Evolutionary conservation across 1,284 basidiomycete genomes (phyloP), one percentile per base, ranked within the genome.

Genomic region (Taiwanofungus camphoratus): DNA sequence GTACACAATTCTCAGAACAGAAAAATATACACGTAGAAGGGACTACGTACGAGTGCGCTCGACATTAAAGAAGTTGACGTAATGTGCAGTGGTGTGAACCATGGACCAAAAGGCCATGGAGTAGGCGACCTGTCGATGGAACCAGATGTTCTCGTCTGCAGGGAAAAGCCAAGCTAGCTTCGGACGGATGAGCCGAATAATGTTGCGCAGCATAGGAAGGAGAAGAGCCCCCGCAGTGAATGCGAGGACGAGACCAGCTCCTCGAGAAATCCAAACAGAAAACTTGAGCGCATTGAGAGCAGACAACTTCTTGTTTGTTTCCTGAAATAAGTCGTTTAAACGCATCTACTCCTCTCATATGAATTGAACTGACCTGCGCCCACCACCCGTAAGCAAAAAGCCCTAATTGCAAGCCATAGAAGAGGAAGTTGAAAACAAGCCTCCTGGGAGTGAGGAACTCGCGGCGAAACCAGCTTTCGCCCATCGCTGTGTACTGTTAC

Each of bases 141-240:
- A 90, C 90, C 88, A 91, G 57, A 92, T 84, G 56, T 89, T 90
- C 69, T 92, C 90, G 62, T 93, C 90, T 46, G 86, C 83, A 19
- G 90, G 89, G 69, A 92, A 82, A 39, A 87, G 67, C 77, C 84
- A 85, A 7, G 77, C 66, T 37, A 92, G 57, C 52, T 73, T 81
- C 23, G 90, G 91, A 27, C 91, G 81, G 51, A 92, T 64, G 51
- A 88, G 65, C 46, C 84, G 82, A 59, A 93, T 79, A 55, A 89
- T 64, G 59, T 92, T 92, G 55, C 90, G 83, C 48, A 92, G 62
- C 80, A 92, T 85, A 29, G 91, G 91, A 34, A 94, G 58, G 42
- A 92, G 76, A 52, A 93, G 88, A 51, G 92, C 67, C 39, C 79
- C 82, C 5, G 88, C 89, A 62, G 91, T 79, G 59, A 84, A 81